Evolutionary conservation across 345 rosid genomes (phyloP).

Genomic region (Psidium friedrichsthalianum): DNA sequence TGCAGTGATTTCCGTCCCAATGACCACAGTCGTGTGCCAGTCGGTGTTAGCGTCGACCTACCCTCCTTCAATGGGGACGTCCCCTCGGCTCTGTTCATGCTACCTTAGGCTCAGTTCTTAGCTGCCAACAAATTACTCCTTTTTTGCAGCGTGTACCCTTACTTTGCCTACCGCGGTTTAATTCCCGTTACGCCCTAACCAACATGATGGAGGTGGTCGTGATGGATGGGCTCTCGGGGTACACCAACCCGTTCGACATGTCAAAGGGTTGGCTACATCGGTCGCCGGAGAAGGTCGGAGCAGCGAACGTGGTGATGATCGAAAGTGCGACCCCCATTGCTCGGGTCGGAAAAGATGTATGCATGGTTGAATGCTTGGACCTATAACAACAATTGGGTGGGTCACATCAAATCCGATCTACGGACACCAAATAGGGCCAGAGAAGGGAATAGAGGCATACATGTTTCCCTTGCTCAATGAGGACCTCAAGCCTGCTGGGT

Average conservation of each 20-base stretch:
- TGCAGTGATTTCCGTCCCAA: neutral
- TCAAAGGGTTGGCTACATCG: neutral
- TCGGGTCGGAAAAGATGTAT: accelerated
- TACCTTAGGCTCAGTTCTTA: neutral
- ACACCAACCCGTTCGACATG: neutral
- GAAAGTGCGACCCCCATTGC: accelerated
- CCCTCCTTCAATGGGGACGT: neutral
- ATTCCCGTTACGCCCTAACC: neutral
- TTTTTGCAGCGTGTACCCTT: neutral
- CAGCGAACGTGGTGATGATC: too few species aligned
- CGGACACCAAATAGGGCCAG: too few species aligned
- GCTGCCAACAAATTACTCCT: neutral
- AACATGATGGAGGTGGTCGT: neutral
- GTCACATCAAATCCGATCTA: neutral
- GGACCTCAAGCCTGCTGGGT: too few species aligned
- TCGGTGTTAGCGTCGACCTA: neutral
- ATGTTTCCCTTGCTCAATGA: too few species aligned
- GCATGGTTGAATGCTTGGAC: neutral
- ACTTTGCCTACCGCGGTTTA: neutral
- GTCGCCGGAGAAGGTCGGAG: neutral
- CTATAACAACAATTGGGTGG: neutral
- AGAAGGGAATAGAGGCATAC: too few species aligned
- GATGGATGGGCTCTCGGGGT: neutral
- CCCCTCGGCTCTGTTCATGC: neutral
- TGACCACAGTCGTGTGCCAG: neutral